Conservation (phyloP, 2,329 filamentous ascomycete species). For the Aspergillus sergii region DNA sequence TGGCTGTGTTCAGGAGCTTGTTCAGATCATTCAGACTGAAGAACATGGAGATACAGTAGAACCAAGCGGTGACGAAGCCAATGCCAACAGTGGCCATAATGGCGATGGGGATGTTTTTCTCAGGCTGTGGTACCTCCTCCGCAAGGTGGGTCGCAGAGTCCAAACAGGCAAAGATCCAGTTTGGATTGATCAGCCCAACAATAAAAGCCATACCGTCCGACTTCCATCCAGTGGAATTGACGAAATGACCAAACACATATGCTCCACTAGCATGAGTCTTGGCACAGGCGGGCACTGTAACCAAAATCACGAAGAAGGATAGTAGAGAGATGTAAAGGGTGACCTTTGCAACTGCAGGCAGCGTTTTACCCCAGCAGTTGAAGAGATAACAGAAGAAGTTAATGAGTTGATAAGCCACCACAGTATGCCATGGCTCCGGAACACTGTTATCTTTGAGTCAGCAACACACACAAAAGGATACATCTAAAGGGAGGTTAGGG, state of each 20-base stretch:
- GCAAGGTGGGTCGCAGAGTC: conserved; percentile 56
- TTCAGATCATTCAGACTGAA: conserved; percentile 52
- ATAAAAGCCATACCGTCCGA: conserved; percentile 55
- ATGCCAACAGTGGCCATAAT: conserved; percentile 52
- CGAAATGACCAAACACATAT: conserved; percentile 56
- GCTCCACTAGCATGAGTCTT: conserved; percentile 49
- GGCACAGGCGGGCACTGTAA: conserved; percentile 51
- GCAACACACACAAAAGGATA: conserved; percentile 11
- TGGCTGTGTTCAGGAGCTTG: conserved; percentile 43
- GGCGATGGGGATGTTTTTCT: conserved; percentile 53
- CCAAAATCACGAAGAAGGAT: conserved; percentile 53
- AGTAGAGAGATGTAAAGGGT: conserved; percentile 51
- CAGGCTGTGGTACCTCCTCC: conserved; percentile 53
- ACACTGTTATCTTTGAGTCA: conserved; percentile 26
- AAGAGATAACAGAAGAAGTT: conserved; percentile 54
- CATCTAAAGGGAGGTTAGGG: background rate
- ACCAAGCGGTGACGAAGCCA: conserved; percentile 51
- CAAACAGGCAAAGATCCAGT: conserved; percentile 55
- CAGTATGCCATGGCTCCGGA: conserved; percentile 38
- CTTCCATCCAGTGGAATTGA: conserved; percentile 56
- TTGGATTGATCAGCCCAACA: conserved; percentile 55
- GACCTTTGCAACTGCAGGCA: conserved; percentile 44
- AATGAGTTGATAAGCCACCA: conserved; percentile 51
- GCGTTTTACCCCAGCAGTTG: conserved; percentile 46
- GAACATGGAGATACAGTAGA: conserved; percentile 53